phyloP scores from a whole-genome alignment of 2,329 filamentous ascomycete genomes.

The Fusarium foetens region DNA sequence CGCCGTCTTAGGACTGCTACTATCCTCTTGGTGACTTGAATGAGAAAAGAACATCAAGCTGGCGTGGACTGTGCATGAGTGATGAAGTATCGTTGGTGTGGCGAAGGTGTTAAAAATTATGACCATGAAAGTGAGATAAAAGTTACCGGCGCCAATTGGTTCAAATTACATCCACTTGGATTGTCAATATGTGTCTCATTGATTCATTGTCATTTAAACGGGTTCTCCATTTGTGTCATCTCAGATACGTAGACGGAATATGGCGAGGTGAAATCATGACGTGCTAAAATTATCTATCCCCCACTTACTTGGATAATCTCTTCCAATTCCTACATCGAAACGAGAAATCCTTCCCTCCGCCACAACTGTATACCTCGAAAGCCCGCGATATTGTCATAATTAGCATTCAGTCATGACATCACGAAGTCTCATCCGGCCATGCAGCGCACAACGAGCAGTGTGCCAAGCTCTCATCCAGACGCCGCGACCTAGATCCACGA shows the following conservation, averaged over 20 bases:
- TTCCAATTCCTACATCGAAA: slow-evolving; percentile 9
- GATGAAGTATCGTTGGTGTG: slow-evolving; percentile 15
- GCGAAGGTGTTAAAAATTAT: slow-evolving; percentile 4
- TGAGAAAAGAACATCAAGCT: slow-evolving; percentile 55
- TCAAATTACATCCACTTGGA: slow-evolving; percentile 17
- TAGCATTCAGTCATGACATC: slow-evolving; percentile 26
- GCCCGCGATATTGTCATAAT: not conserved
- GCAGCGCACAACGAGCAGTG: slow-evolving; percentile 33
- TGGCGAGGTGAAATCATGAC: slow-evolving; percentile 38
- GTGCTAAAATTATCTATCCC: slow-evolving; percentile 44
- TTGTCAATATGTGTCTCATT: not conserved
- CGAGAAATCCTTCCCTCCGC: not conserved
- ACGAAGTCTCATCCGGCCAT: slow-evolving; percentile 38
- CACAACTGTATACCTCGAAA: not conserved
- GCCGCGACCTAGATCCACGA: slow-evolving; percentile 14
- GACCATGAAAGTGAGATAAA: slow-evolving; percentile 25
- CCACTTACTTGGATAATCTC: slow-evolving; percentile 29
- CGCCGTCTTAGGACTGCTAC: slow-evolving; percentile 57
- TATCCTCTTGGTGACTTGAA: slow-evolving; percentile 60
- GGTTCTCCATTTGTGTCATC: not conserved
- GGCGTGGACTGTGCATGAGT: slow-evolving; percentile 42
- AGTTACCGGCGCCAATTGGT: slow-evolving; percentile 22
- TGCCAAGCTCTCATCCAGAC: slow-evolving; percentile 34
- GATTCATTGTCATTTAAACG: not conserved
- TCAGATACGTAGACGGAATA: not conserved